Conservation (phyloP, 1,139 yeast genomes). For the Candida buenavistaensis region DNA sequence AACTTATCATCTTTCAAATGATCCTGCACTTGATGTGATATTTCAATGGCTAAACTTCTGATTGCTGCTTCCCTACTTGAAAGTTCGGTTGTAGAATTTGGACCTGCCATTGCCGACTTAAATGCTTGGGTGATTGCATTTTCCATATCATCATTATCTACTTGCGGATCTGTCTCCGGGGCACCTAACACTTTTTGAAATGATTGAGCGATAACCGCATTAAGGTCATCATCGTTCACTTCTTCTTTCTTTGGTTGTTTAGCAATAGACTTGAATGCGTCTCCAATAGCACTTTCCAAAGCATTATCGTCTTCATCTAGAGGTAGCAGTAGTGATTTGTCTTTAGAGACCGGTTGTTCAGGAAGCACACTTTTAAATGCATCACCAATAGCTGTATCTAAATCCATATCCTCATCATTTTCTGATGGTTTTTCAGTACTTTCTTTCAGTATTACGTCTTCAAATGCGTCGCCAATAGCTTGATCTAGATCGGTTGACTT, state of each 20-base stretch:
- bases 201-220: conserved; percentile 18
- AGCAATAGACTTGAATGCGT: conserved; percentile 23
- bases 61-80: conserved; percentile 23
- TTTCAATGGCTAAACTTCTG: conserved; percentile 35
- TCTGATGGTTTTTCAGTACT: neutral
- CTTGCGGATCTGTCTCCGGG: conserved; percentile 2
- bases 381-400: conserved; percentile 24
- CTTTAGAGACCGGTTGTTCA: conserved; percentile 2
- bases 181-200: conserved; percentile 18
- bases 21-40: conserved; percentile 35
- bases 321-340: conserved; percentile 6
- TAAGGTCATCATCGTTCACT: conserved; percentile 14
- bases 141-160: conserved; percentile 21
- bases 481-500: conserved; percentile 12
- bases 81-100: conserved; percentile 15
- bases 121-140: conserved; percentile 37
- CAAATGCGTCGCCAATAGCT: conserved; percentile 15
- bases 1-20: conserved; percentile 19
- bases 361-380: conserved; percentile 21
- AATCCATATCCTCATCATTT: conserved; percentile 6
- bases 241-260: conserved; percentile 3
- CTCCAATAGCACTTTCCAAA: conserved; percentile 29
- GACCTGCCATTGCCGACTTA: conserved; percentile 24
- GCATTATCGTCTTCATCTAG: conserved; percentile 19
- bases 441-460: conserved; percentile 9